Evolutionary conservation across 2,329 filamentous ascomycete species (phyloP), one percentile per base, ranked within the genome.

Genomic region (Chalaropsis ovoidea): DNA sequence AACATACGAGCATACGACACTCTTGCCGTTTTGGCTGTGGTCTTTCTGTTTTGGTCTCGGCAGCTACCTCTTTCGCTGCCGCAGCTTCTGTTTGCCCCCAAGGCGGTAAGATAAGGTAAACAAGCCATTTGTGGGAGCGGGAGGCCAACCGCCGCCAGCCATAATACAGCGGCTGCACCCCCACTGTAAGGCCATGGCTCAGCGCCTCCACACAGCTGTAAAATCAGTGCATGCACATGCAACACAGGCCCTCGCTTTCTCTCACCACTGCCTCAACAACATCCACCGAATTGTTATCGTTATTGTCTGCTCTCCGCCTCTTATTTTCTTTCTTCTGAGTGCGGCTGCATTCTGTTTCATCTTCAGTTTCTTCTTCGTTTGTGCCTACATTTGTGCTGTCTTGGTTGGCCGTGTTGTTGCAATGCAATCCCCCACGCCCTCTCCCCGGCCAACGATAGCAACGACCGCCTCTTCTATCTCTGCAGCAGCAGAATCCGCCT

Each of bases 341-440:
- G 61, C 63, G 39, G 39, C 66, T 60, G 63, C 63, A 6, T 63
- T 67, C 62, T 61, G 66, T 63, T 52, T 67, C 31, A 17, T 67
- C 10, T 63, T 65, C 58, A 65, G 60, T 43, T 63, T 43, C 49
- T 63, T 67, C 11, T 67, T 63, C 31, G 63, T 67, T 19, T 47
- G 27, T 61, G 58, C 60, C 24, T 67, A 63, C 35, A 42, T 65
- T 39, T 65, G 58, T 61, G 61, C 63, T 42, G n/a, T 49, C 27
- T 35, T 65, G 42, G 54, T 65, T 61, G 52, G 24, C 22, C 63
- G 45, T 41, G n/a, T 43, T 63, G 66, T 35, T 58, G 52, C 24
- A 58, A 58, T 58, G 52, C 52, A 58, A 35, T 58, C 52, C 52
- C 17, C 49, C 52, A 67, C 62, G 49, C 42, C 66, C 43, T 49